Evolutionary conservation across 2,329 filamentous ascomycete species (phyloP).

Genomic region (Monosporascus sp.): DNA sequence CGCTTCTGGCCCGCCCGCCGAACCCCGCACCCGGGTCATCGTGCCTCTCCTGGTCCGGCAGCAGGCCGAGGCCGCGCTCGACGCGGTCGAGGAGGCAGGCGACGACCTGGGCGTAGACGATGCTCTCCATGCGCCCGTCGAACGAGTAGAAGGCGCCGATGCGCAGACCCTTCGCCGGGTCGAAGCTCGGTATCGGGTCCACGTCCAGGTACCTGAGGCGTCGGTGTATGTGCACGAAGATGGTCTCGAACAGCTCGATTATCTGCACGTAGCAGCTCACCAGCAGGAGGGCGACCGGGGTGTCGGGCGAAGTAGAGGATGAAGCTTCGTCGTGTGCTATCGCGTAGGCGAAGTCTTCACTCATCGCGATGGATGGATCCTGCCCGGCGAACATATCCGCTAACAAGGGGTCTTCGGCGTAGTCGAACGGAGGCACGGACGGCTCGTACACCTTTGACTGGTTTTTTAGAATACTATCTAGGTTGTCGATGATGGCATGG

Average conservation of each 20-base stretch:
- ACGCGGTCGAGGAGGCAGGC: constrained; percentile 13
- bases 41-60: constrained; percentile 8
- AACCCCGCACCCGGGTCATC: not conserved
- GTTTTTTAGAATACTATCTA: not conserved
- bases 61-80: constrained; percentile 11
- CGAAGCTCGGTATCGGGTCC: constrained; percentile 1
- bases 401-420: not conserved
- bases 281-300: constrained; percentile 9
- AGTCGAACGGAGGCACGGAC: not conserved
- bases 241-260: constrained; percentile 10
- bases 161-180: constrained; percentile 12
- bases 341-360: not conserved
- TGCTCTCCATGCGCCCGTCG: constrained; percentile 11
- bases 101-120: constrained; percentile 13
- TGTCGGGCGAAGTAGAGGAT: not conserved
- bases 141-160: constrained; percentile 13
- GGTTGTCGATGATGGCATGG: not conserved
- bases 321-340: not conserved
- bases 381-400: not conserved
- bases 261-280: constrained; percentile 16
- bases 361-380: too few relatives aligned
- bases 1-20: not conserved
- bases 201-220: constrained; percentile 3
- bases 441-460: not conserved
- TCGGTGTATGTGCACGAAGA: constrained; percentile 10